Conservation (phyloP, 176 grass and related monocot species). For the Eragrostis curvula region DNA sequence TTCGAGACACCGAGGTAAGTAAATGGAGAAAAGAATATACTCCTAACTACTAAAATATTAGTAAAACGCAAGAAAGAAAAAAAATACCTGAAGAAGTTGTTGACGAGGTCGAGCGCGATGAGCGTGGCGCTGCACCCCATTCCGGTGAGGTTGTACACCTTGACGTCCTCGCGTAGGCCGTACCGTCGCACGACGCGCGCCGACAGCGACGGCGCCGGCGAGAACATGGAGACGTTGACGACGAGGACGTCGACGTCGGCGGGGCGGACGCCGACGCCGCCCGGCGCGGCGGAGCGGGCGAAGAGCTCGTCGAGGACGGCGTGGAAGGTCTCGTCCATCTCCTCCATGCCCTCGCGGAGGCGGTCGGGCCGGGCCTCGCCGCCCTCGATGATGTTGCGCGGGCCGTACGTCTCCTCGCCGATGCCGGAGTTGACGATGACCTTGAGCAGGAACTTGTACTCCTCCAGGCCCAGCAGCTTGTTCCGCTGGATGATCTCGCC, state of each 20-base stretch:
- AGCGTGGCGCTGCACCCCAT: slow-evolving; percentile 95
- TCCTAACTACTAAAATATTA: not conserved
- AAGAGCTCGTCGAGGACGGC: slow-evolving; percentile 81
- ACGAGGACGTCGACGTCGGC: slow-evolving; percentile 73
- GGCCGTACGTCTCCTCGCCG: slow-evolving; percentile 92
- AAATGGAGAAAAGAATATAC: not conserved
- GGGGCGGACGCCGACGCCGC: slow-evolving; percentile 29
- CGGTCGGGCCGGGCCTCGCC: slow-evolving; percentile 54
- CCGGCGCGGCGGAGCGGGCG: slow-evolving; percentile 26
- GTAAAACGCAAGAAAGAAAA: not conserved
- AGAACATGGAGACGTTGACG: slow-evolving; percentile 97
- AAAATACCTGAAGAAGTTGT: slow-evolving; percentile 60
- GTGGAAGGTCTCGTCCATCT: slow-evolving; percentile 95
- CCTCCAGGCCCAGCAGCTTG: slow-evolving; percentile 74
- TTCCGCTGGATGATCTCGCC: slow-evolving; percentile 89
- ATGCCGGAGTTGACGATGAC: slow-evolving; percentile 96
- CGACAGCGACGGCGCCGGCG: slow-evolving; percentile 78
- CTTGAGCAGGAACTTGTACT: slow-evolving; percentile 99
- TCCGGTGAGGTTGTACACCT: slow-evolving; percentile 82
- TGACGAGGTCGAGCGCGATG: slow-evolving; percentile 82
- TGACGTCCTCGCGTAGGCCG: slow-evolving; percentile 70
- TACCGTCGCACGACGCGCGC: slow-evolving; percentile 64
- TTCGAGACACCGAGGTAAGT: not conserved
- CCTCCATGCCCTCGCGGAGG: slow-evolving; percentile 64
- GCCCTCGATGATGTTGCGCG: slow-evolving; percentile 85